Evolutionary conservation across 352 stramenopile species (phyloP), one percentile per base, ranked within the genome.

Genomic region (Phytophthora constricta): DNA sequence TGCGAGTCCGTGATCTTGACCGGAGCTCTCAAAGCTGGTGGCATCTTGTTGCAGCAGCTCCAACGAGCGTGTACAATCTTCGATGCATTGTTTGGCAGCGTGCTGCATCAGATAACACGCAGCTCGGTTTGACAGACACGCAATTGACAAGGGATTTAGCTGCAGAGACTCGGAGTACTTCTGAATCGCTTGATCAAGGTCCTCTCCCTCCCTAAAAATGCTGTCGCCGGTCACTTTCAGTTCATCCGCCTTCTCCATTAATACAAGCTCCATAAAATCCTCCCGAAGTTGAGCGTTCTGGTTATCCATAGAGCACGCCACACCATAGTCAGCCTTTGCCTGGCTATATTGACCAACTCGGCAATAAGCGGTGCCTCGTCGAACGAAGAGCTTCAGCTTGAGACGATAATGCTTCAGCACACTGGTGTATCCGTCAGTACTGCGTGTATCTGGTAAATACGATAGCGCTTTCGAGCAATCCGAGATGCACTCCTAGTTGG

Each of bases 291-390:
- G 70, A 17, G 63, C 45, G 49, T 93, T 91, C 51, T 93, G 78
- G n/a, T 66, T 82, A 51, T 93, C 85, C 77, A 95, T 89, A 2
- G 84, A 88, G 5, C 90, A 72, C 2, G 87, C 85, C 22, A 92
- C 84, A 22, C 85, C 85, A 41, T 93, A 95, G 68, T 95, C 87
- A 3, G 87, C 82, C 59, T 93, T 93, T 20, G 79, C 82, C 51
- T 90, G 63, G 9, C 63, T 84, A 52, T 76, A 89, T 45, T 88
- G 75, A 1, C 81, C 79, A 8, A 86, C 37, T 4, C 86, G 82
- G 48, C 84, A 91, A 57, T 91, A 71, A 0, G 87, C 87, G 1
- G 85, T 90, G 22, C 87, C 87, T 16, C 87, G 79, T 13, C 87
- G 84, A 39, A 92, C 82, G 54, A 86, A 88, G 9, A 92, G 70